Percentiles rank a stretch among this genome's conserved stretches.
Evolutionary conservation across 1,139 yeast species (phyloP).

Genomic region (Sugiyamaella neomexicana): DNA sequence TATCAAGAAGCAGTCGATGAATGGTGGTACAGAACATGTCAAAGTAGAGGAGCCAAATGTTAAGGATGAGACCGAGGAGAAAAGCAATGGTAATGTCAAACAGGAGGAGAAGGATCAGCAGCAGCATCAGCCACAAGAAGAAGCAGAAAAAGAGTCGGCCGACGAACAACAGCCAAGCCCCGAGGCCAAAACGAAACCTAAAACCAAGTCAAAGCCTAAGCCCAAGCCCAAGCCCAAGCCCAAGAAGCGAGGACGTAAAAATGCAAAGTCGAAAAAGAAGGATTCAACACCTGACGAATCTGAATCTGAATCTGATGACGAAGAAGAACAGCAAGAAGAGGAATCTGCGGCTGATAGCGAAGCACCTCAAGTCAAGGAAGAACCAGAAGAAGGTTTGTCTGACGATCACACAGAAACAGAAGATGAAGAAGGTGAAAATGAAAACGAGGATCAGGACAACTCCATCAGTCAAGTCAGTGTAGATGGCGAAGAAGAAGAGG

Average conservation of each 20-base stretch:
- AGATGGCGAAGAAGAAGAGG: constrained; percentile 6
- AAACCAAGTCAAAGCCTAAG: constrained; percentile 8
- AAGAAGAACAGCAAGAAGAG: not conserved
- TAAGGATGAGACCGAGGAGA: constrained; percentile 13
- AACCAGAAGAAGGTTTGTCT: not conserved
- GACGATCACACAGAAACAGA: constrained; percentile 1
- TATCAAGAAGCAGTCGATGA: constrained; percentile 27
- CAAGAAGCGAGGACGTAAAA: constrained; percentile 2
- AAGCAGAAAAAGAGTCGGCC: constrained; percentile 26
- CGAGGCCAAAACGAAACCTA: constrained; percentile 10
- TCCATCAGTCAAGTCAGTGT: not conserved
- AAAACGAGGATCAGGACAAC: not conserved
- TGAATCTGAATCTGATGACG: constrained; percentile 1
- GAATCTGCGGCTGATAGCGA: not conserved
- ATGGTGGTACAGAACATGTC: constrained; percentile 34
- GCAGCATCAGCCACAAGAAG: constrained; percentile 35
- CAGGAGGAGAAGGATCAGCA: no score
- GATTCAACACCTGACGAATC: constrained; percentile 2
- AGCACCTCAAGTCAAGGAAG: not conserved
- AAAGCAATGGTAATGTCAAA: constrained; percentile 36
- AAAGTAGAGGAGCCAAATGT: constrained; percentile 3
- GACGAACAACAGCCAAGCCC: constrained; percentile 41
- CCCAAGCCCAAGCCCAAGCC: constrained; percentile 1
- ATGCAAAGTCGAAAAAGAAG: constrained; percentile 6
- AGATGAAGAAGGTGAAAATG: not conserved